Percentiles rank a stretch among this genome's conserved stretches.
Evolutionary conservation across 148 eudicot species (phyloP).

Genomic region (Polygonum maritimum): DNA sequence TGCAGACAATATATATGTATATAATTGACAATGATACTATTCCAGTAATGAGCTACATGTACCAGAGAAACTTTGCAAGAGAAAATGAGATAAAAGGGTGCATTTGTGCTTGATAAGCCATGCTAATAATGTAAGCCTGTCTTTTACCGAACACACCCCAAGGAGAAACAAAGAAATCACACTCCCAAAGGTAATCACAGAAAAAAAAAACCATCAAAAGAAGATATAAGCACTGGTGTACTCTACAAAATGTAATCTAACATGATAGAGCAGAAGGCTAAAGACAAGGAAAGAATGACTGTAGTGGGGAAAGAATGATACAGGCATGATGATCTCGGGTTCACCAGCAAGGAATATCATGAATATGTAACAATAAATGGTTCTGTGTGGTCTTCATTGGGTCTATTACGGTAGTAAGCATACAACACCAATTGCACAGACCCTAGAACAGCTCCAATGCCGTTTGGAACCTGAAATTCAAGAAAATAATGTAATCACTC

Average conservation of each 20-base stretch:
- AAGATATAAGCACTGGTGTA: too few relatives aligned
- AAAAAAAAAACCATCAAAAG: too few relatives aligned
- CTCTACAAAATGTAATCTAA: too few relatives aligned
- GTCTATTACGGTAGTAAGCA: constrained; percentile 34
- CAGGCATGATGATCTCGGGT: neutral
- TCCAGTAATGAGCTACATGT: too few relatives aligned
- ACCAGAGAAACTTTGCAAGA: too few relatives aligned
- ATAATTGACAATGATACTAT: neutral
- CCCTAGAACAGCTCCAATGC: constrained; percentile 68
- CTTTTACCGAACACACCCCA: too few relatives aligned
- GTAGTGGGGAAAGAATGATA: neutral
- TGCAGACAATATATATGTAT: neutral
- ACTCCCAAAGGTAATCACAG: too few relatives aligned
- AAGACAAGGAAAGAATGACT: neutral
- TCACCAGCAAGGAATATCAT: neutral
- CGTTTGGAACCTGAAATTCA: constrained; percentile 74
- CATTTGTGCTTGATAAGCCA: too few relatives aligned
- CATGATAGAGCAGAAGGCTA: too few relatives aligned
- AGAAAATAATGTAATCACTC: neutral
- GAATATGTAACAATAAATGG: constrained; percentile 32
- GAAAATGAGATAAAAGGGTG: too few relatives aligned
- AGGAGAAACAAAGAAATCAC: too few relatives aligned
- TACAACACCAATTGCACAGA: constrained; percentile 50
- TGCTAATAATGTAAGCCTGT: too few relatives aligned
- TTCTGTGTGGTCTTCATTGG: constrained; percentile 32